Evolutionary conservation across 371 early-diverging fungal species (phyloP).

Genomic region (Parasitella parasitica): DNA sequence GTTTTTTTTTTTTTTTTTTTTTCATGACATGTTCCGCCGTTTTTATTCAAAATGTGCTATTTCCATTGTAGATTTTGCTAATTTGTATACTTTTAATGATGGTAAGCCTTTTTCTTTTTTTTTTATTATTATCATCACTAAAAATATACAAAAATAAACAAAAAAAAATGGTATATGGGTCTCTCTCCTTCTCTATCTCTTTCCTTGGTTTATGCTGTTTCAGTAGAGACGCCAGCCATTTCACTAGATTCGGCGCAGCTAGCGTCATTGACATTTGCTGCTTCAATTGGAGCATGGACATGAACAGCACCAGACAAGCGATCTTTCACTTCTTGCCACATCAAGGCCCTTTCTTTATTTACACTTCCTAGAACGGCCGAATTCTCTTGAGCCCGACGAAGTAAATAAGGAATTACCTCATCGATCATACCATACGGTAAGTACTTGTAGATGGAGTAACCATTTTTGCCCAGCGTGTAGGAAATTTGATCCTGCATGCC

Average conservation of each 20-base stretch:
- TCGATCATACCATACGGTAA: constrained; percentile 83
- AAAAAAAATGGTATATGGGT: not conserved
- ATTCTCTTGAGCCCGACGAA: constrained; percentile 95
- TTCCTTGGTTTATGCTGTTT: not conserved
- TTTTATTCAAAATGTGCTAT: too few species aligned
- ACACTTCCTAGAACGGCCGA: constrained; percentile 65
- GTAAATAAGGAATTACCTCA: constrained; percentile 91
- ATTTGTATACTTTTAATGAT: too few species aligned
- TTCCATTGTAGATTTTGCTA: too few species aligned
- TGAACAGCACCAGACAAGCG: constrained; percentile 17
- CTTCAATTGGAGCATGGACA: constrained; percentile 3
- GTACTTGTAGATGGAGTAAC: constrained; percentile 86
- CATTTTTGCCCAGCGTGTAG: constrained; percentile 71
- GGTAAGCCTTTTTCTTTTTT: too few species aligned
- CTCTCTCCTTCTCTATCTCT: too few species aligned
- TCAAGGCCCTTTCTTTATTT: constrained; percentile 39
- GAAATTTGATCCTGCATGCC: constrained; percentile 87
- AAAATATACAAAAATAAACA: not conserved
- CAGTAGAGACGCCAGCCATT: not conserved
- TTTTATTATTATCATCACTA: not conserved
- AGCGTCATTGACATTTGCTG: not conserved
- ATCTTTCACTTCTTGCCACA: constrained; percentile 53
- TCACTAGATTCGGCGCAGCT: not conserved
- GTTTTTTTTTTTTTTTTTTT: not conserved
- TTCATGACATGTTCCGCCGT: too few species aligned